These are phyloP conservation scores for Eimeria acervulina DNA, from an alignment of 169 alveolate species.

Conservation along the genomic window DNA sequence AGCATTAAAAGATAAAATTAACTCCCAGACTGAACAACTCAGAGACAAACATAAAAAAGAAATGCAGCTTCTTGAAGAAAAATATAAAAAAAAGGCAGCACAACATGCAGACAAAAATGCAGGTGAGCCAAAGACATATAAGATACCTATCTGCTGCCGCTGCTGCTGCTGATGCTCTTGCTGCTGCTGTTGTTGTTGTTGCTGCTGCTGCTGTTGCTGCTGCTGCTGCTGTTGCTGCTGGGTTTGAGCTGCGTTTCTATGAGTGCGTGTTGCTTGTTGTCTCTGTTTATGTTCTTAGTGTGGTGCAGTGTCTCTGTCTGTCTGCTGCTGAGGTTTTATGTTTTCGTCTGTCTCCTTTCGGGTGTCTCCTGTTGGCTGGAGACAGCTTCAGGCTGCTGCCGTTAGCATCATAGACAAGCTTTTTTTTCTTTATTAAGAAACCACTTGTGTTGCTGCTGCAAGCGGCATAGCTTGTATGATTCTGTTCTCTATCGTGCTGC, in stretches of 20 bases:
- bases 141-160: background rate
- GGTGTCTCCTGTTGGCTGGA: too few species aligned
- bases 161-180: constrained; percentile 4
- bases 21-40: background rate
- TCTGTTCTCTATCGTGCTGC: too few species aligned
- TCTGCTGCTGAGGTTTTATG: too few species aligned
- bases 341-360: background rate
- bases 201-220: background rate
- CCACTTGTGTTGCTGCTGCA: too few species aligned
- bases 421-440: too few species aligned
- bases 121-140: background rate
- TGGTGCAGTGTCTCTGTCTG: background rate
- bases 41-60: background rate
- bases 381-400: too few species aligned
- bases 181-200: background rate
- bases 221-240: background rate
- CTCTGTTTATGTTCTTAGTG: background rate
- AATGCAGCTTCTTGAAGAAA: background rate
- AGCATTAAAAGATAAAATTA: background rate
- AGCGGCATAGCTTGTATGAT: too few species aligned
- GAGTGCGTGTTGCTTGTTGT: background rate
- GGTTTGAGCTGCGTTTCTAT: background rate
- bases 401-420: too few species aligned
- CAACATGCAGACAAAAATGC: background rate
- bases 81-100: constrained; percentile 23